A percentile compares a stretch with the other conserved stretches of the same genome.
Evolutionary conservation across 768 basidiomycete genomes (phyloP).

Genomic region (Trametes cubensis): DNA sequence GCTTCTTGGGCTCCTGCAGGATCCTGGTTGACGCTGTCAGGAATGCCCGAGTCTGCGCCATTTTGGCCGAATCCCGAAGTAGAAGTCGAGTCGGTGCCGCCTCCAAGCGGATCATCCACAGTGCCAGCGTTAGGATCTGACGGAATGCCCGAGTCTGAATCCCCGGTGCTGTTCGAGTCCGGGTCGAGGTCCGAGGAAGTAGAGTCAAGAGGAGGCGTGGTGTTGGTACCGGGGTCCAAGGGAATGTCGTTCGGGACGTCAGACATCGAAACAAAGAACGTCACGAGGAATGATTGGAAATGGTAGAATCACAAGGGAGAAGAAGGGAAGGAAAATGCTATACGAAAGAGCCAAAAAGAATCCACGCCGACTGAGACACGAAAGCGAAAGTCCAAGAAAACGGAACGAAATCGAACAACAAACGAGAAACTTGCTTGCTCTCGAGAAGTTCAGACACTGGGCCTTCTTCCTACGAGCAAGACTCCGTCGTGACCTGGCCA

Average conservation of each 20-base stretch:
- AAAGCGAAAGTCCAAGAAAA: not conserved
- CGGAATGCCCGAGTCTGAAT: not conserved
- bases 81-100: not conserved
- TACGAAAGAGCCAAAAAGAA: too few species aligned
- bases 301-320: too few species aligned
- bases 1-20: not conserved
- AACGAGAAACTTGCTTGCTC: conserved; percentile 9
- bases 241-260: conserved; percentile 11
- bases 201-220: not conserved
- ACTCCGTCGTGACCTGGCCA: conserved; percentile 13
- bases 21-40: not conserved
- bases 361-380: not conserved
- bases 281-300: not conserved
- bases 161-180: not conserved
- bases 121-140: not conserved
- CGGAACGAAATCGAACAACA: not conserved
- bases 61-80: not conserved
- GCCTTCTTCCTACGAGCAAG: conserved; percentile 1
- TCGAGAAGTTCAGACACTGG: not conserved
- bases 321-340: too few species aligned
- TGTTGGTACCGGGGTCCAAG: not conserved
- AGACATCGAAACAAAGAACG: conserved; percentile 12
- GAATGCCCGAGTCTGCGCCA: not conserved
- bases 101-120: not conserved
- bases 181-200: not conserved